Evolutionary conservation across 225 moss, liverwort and hornwort genomes (phyloP).

Genomic region (Sphagnum contortum): DNA sequence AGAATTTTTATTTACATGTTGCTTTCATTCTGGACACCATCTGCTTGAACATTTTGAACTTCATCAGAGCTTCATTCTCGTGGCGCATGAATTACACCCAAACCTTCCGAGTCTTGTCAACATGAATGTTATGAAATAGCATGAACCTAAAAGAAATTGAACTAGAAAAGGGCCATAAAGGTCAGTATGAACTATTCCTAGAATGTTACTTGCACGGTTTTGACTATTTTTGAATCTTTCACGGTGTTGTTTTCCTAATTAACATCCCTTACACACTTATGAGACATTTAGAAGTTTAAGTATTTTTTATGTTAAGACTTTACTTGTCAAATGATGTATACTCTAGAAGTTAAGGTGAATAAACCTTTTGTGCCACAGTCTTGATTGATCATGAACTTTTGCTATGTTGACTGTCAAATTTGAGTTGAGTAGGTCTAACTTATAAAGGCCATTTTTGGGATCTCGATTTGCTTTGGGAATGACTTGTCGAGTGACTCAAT

Average conservation of each 20-base stretch:
- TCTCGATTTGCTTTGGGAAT: not conserved
- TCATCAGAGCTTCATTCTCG: not conserved
- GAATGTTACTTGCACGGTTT: not conserved
- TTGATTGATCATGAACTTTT: not conserved
- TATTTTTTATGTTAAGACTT: not conserved
- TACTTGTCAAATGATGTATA: not conserved
- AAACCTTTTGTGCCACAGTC: no score
- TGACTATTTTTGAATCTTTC: not conserved
- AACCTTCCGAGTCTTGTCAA: not conserved
- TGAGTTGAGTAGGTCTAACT: not conserved
- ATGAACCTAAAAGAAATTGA: not conserved
- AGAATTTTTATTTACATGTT: not conserved
- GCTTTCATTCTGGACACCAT: not conserved
- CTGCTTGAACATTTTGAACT: not conserved
- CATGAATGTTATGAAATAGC: not conserved
- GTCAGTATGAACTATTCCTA: not conserved
- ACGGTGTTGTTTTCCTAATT: no score
- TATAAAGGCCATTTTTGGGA: not conserved
- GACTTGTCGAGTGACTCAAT: not conserved
- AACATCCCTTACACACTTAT: no score
- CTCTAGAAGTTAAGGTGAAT: not conserved
- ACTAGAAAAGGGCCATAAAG: not conserved
- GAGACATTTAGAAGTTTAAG: not conserved
- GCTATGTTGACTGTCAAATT: not conserved
- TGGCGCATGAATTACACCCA: not conserved